Evolutionary conservation across 306 rosid genomes (phyloP), one percentile per base, ranked within the genome.

Genomic region (Glycyrrhiza uralensis): DNA sequence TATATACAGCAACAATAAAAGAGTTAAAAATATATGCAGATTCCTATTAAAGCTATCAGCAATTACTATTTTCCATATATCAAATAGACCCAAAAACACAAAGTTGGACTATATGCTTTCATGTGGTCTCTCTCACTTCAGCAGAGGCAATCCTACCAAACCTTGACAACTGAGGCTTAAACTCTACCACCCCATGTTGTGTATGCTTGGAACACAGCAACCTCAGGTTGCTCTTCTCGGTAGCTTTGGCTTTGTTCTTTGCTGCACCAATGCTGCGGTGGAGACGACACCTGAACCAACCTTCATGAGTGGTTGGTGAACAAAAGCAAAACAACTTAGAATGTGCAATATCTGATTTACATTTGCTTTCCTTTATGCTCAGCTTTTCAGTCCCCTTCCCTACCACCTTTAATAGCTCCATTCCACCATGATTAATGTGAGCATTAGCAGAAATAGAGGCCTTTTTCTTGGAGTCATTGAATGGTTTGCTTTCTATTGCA

Each of bases 221-320:
- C 8, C 28, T 58, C 30, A 45, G 17, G 17, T n/a, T 66, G 62
- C 13, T 68, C 23, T 51, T 14, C 46, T 80, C 61, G 15, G 35
- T 49, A 12, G 13, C 1, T n/a, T n/a, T 68, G 72, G 17, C 8
- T 67, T n/a, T n/a, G n/a, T n/a, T 80, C 41, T 52, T 77, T 7
- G 64, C 13, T 60, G 76, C 49, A 50, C n/a, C 24, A 1, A 61
- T 45, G 10, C 80, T 45, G 10, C 80, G 74, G 28, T 80, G 84
- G 22, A 62, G 77, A 18, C 33, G 72, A 15, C 84, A 80, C 65
- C 69, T 44, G 44, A 75, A 80, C 44, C 80, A 75, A n/a, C 80
- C 80, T 62, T 62, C 64, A 55, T 80, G 84, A 42, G 74, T 75
- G 28, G 84, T 69, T 80, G 84, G 84, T 61, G 84, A 39, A 69